A percentile compares a stretch with the other conserved stretches of the same genome.
Evolutionary conservation across 148 eudicot species (phyloP).

Genomic region (Camellia granthamiana): DNA sequence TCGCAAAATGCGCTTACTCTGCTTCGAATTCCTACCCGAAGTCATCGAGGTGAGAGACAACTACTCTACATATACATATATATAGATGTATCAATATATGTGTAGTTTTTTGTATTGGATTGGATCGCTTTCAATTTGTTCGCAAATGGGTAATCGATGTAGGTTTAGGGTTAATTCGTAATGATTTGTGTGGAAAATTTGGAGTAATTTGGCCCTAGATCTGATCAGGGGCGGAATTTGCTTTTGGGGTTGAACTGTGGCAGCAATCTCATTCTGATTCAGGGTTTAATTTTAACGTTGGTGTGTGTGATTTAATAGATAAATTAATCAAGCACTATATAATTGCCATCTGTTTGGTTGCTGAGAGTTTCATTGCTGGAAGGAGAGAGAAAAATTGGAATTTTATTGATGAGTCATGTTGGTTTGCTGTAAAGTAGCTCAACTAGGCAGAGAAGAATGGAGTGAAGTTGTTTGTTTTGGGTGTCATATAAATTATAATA

Average conservation of each 20-base stretch:
- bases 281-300: background rate
- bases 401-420: background rate
- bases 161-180: background rate
- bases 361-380: background rate
- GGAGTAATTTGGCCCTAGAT: background rate
- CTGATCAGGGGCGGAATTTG: background rate
- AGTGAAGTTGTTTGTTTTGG: background rate
- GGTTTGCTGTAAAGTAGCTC: background rate
- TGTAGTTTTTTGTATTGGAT: background rate
- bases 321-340: background rate
- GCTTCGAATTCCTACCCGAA: background rate
- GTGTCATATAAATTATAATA: background rate
- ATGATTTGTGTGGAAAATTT: background rate
- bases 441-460: background rate
- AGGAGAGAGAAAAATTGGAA: background rate
- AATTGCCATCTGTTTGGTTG: background rate
- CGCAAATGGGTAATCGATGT: constrained; percentile 5
- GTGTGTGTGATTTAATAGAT: background rate
- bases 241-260: background rate
- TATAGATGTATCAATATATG: background rate
- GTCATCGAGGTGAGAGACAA: background rate
- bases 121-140: background rate
- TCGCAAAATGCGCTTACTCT: constrained; percentile 1
- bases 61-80: background rate
- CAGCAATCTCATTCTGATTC: background rate